phyloP scores from a whole-genome alignment of 1,284 basidiomycete species.

The Melampsora larici-populina region DNA sequence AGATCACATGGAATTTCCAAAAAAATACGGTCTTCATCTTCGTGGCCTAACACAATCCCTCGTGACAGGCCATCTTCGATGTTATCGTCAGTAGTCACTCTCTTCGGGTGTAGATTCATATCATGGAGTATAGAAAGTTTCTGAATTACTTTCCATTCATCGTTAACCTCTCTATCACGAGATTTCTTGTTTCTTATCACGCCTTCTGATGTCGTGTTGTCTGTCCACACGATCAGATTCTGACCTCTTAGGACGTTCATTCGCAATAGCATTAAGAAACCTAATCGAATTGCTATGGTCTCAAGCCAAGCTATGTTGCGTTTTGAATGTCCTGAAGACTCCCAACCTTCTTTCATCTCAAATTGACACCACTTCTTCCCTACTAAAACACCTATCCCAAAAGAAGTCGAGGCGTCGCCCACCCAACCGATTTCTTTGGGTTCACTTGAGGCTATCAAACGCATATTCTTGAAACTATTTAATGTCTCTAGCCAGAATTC shows the following conservation, averaged over 20 bases:
- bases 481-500: background rate
- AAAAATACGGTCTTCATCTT: background rate
- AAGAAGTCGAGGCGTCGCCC: slow-evolving; percentile 18
- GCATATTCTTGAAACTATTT: background rate
- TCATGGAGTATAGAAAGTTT: background rate
- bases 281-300: slow-evolving; percentile 3
- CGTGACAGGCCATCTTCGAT: background rate
- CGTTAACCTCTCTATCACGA: background rate
- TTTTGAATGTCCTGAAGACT: background rate
- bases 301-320: slow-evolving; percentile 3
- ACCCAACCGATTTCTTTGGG: background rate
- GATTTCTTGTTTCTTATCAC: slow-evolving; percentile 14
- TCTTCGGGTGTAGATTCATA: background rate
- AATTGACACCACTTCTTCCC: background rate
- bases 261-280: background rate
- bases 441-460: background rate
- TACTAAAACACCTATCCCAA: background rate
- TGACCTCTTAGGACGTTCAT: background rate
- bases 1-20: background rate
- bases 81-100: background rate
- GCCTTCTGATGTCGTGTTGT: background rate
- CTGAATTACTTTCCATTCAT: slow-evolving; percentile 12
- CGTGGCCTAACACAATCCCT: background rate
- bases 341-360: background rate
- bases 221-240: no score